Percentiles rank a stretch among this genome's conserved stretches.
Evolutionary conservation across 2,329 filamentous ascomycete genomes (phyloP).

Genomic region (Apiospora kogelbergensis): DNA sequence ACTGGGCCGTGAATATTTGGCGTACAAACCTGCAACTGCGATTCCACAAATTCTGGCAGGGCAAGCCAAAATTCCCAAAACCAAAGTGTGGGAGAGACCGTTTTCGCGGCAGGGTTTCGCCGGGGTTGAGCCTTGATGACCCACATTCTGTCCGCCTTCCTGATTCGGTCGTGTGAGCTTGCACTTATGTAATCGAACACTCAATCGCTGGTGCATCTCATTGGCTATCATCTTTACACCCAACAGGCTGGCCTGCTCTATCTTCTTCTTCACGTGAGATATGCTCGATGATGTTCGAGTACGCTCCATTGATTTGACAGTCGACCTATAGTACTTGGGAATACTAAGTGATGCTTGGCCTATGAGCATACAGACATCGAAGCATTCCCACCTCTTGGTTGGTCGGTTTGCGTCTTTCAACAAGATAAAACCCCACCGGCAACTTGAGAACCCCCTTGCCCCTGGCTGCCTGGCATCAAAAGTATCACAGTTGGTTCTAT

Average conservation of each 20-base stretch:
- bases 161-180: neutral
- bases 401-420: neutral
- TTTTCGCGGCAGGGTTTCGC: neutral
- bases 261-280: too few relatives aligned
- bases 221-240: too few relatives aligned
- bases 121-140: neutral
- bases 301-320: too few relatives aligned
- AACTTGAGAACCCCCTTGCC: neutral
- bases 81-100: neutral
- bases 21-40: neutral
- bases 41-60: conserved; percentile 1
- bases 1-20: neutral
- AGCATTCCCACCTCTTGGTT: neutral
- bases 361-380: neutral
- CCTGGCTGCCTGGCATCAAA: neutral
- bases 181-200: too few relatives aligned
- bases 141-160: neutral
- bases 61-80: conserved; percentile 1
- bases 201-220: too few relatives aligned
- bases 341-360: neutral
- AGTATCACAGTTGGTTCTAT: neutral
- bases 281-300: too few relatives aligned
- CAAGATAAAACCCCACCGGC: neutral
- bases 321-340: too few relatives aligned
- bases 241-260: too few relatives aligned